Percentiles rank a stretch among this genome's conserved stretches.
Conservation (phyloP, 148 eudicot species). For the Limonium bicolor region DNA sequence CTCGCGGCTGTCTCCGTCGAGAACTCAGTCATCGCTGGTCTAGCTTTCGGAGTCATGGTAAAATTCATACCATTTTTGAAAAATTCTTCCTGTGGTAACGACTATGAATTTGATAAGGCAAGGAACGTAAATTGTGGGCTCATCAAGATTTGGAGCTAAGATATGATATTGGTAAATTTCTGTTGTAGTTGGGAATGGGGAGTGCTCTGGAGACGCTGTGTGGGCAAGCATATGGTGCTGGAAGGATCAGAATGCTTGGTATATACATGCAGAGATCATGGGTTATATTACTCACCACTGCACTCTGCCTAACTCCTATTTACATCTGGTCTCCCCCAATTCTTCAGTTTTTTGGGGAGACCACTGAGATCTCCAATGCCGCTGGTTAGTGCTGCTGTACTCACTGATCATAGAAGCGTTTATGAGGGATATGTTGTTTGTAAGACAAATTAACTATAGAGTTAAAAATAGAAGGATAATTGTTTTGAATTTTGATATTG, state of each 20-base stretch:
- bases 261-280: constrained; percentile 78
- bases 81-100: too few species aligned
- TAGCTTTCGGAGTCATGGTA: constrained; percentile 51
- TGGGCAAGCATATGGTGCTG: constrained; percentile 83
- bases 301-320: constrained; percentile 30
- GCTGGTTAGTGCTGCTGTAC: constrained; percentile 45
- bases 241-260: constrained; percentile 46
- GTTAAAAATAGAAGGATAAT: too few species aligned
- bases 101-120: too few species aligned
- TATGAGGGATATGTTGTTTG: too few species aligned
- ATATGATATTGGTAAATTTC: not conserved
- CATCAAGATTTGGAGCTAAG: too few species aligned
- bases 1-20: constrained; percentile 48
- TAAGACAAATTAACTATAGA: too few species aligned
- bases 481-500: too few species aligned
- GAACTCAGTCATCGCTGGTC: constrained; percentile 47
- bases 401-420: too few species aligned
- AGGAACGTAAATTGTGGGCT: too few species aligned
- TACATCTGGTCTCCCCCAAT: constrained; percentile 49
- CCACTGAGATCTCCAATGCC: constrained; percentile 42
- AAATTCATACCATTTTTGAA: not conserved
- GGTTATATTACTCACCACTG: constrained; percentile 43
- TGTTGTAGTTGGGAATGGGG: constrained; percentile 60
- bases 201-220: constrained; percentile 80
- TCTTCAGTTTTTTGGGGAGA: constrained; percentile 36